A percentile compares a stretch with the other conserved stretches of the same genome.
Conservation (phyloP, 2,329 filamentous ascomycete genomes). For the Aspergillus aculeatus region DNA sequence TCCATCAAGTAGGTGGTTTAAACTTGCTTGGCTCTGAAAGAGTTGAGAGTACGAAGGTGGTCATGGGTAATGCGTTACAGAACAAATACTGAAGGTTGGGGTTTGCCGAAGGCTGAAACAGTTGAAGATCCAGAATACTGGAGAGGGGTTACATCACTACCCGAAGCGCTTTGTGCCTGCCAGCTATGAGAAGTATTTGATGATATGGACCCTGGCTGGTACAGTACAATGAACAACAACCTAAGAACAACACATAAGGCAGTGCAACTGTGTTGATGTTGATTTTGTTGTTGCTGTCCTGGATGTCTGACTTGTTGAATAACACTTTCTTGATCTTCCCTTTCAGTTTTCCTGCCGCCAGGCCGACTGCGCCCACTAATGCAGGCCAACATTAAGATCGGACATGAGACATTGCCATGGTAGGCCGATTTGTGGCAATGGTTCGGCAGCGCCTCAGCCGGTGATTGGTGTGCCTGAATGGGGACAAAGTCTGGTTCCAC, state of each 20-base stretch:
- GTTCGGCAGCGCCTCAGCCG: conserved; percentile 10
- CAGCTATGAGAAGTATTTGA: not conserved
- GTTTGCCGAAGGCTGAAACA: not conserved
- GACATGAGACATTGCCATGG: conserved; percentile 21
- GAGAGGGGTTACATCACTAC: not conserved
- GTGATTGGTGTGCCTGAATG: conserved; percentile 37
- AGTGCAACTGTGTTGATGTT: not conserved
- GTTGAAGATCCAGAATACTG: not conserved
- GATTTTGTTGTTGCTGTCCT: not conserved
- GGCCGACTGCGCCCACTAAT: not conserved
- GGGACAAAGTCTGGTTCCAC: conserved; percentile 13
- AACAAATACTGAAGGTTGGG: not conserved
- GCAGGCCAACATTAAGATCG: conserved; percentile 11
- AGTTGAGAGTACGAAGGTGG: not conserved
- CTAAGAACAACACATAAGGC: not conserved
- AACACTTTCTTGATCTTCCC: not conserved
- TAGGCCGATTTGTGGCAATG: conserved; percentile 16
- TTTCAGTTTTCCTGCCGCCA: conserved; percentile 1
- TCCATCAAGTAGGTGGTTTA: not conserved
- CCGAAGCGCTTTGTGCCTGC: not conserved
- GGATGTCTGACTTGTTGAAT: not conserved
- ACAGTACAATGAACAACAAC: not conserved
- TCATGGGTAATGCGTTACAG: not conserved
- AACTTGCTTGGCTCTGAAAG: not conserved
- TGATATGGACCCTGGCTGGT: not conserved